Conservation (phyloP, 192 early-diverging fungal genomes). For the Coemansia sp. region DNA sequence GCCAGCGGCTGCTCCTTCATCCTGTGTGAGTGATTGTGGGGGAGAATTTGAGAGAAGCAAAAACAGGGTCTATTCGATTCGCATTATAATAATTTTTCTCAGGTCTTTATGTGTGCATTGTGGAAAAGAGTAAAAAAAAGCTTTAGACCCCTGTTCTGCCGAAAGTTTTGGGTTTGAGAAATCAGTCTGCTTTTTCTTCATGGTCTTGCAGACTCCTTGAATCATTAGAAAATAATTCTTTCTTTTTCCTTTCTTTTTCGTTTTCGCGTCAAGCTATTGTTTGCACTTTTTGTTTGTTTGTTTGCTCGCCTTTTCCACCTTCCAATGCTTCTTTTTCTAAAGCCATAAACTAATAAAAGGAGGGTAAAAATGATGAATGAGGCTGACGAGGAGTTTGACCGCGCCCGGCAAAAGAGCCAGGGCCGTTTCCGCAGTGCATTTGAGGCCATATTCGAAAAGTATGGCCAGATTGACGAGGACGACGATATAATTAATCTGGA, state of each 20-base stretch:
- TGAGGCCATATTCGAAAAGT: conserved; percentile 47
- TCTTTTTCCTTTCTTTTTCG: not conserved
- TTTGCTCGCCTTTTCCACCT: not conserved
- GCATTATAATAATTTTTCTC: no score
- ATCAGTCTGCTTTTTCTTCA: not conserved
- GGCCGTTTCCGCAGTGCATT: conserved; percentile 45
- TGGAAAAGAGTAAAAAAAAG: no score
- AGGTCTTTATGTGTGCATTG: no score
- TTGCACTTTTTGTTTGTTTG: not conserved
- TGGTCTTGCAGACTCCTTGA: not conserved
- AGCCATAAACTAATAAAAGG: conserved; percentile 3
- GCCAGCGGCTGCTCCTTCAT: conserved; percentile 36
- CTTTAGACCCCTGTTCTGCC: no score
- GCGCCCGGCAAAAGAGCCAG: conserved; percentile 40
- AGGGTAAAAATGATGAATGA: conserved; percentile 19
- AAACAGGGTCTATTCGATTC: not conserved
- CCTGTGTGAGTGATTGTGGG: not conserved
- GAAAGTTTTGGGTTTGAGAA: no score
- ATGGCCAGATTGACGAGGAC: conserved; percentile 43
- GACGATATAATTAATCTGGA: conserved; percentile 45
- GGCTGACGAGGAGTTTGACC: conserved; percentile 44
- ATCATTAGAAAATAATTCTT: not conserved
- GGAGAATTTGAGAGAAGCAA: no score
- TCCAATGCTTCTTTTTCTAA: not conserved
- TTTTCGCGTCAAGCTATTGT: not conserved